Evolutionary conservation across 2,329 filamentous ascomycete species (phyloP).

Genomic region (Cercospora berteroae): DNA sequence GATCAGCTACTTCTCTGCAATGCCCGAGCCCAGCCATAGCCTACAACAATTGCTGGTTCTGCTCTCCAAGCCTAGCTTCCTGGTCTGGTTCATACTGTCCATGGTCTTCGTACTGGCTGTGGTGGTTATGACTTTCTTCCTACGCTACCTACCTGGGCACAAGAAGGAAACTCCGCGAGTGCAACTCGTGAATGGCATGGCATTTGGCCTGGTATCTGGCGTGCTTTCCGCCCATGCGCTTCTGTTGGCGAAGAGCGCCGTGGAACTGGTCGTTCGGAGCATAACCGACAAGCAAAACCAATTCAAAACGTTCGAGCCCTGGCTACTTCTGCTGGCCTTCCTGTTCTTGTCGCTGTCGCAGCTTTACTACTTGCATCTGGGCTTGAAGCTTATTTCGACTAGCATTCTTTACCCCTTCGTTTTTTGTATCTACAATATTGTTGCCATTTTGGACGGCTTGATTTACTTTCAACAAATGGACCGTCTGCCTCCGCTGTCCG

Average conservation of each 20-base stretch:
- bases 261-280: constrained; percentile 87
- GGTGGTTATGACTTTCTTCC: constrained; percentile 57
- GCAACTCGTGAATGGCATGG: constrained; percentile 73
- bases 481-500: constrained; percentile 71
- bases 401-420: constrained; percentile 95
- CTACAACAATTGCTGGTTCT: constrained; percentile 77
- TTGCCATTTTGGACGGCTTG: constrained; percentile 92
- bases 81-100: constrained; percentile 86
- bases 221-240: constrained; percentile 92
- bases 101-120: constrained; percentile 69
- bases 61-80: constrained; percentile 70
- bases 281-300: constrained; percentile 84
- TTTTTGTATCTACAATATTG: constrained; percentile 99
- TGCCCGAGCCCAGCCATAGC: constrained; percentile 87
- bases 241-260: constrained; percentile 91
- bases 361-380: constrained; percentile 91
- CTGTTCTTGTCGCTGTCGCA: constrained; percentile 81
- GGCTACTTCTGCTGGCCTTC: constrained; percentile 81
- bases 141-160: constrained; percentile 33
- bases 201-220: constrained; percentile 83
- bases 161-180: constrained; percentile 40
- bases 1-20: constrained; percentile 90
- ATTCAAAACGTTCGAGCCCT: constrained; percentile 93
- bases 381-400: constrained; percentile 90
- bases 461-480: constrained; percentile 94